A percentile compares a stretch with the other conserved stretches of the same genome.
Evolutionary conservation across 1,139 yeast genomes (phyloP).

Genomic region (Diutina sp.): DNA sequence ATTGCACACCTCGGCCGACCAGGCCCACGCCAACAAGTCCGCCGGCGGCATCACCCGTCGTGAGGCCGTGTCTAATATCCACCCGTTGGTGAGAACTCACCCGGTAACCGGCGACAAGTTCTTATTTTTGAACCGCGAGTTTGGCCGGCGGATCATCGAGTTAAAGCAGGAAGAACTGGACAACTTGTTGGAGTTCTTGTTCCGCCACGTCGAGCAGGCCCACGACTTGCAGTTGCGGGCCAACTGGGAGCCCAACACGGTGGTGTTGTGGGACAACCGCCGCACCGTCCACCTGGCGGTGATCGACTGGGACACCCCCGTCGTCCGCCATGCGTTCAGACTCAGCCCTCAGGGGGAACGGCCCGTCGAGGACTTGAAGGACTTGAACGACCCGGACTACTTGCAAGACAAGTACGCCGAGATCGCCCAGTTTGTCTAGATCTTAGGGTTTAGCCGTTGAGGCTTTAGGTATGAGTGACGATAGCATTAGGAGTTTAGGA

Average conservation of each 20-base stretch:
- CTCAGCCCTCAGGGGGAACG: slow-evolving; percentile 53
- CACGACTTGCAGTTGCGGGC: slow-evolving; percentile 46
- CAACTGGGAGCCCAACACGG: slow-evolving; percentile 36
- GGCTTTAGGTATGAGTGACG: not conserved
- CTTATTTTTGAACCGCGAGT: slow-evolving; percentile 14
- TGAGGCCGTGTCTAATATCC: slow-evolving; percentile 16
- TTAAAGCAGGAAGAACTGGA: slow-evolving; percentile 17
- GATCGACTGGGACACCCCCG: slow-evolving; percentile 33
- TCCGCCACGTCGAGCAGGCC: slow-evolving; percentile 15
- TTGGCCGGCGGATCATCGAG: slow-evolving; percentile 15
- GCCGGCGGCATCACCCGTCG: slow-evolving; percentile 15
- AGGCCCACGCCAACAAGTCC: slow-evolving; percentile 10
- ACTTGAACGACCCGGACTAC: slow-evolving; percentile 5
- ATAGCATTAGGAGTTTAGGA: not conserved
- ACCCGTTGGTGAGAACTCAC: slow-evolving; percentile 16
- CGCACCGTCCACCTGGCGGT: slow-evolving; percentile 14
- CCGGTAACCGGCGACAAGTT: slow-evolving; percentile 16
- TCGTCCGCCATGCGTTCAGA: slow-evolving; percentile 54
- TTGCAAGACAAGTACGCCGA: not conserved
- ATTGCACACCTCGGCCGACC: slow-evolving; percentile 15
- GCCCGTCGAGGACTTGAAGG: slow-evolving; percentile 11
- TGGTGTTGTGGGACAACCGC: slow-evolving; percentile 16
- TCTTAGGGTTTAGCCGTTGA: not conserved
- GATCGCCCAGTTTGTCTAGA: not conserved
- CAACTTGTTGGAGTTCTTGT: slow-evolving; percentile 13